Evolutionary conservation across 352 stramenopile genomes (phyloP).

Genomic region (Phytophthora cactorum): DNA sequence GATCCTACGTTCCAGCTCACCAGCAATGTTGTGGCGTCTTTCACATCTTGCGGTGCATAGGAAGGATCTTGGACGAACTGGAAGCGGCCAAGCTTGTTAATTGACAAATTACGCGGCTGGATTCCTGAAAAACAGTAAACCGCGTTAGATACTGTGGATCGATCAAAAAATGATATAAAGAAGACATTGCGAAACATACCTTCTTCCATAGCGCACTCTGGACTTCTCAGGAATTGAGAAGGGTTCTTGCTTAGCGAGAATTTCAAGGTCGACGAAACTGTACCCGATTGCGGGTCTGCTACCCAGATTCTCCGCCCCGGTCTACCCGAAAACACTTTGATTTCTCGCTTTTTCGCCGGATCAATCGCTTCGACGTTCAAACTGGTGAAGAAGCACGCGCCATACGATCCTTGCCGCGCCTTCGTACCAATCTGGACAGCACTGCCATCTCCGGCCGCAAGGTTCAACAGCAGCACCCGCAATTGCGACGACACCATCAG

Average conservation of each 20-base stretch:
- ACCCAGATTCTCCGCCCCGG: conserved; percentile 85
- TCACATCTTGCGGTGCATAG: conserved; percentile 52
- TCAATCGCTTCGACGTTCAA: conserved; percentile 65
- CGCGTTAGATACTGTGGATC: neutral
- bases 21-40: conserved; percentile 56
- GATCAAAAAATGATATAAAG: neutral
- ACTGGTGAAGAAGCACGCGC: conserved; percentile 82
- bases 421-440: conserved; percentile 87
- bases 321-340: conserved; percentile 82
- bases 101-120: conserved; percentile 73
- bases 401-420: conserved; percentile 79
- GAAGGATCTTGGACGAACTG: conserved; percentile 71
- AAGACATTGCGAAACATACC: conserved; percentile 24
- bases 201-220: conserved; percentile 64
- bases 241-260: conserved; percentile 81
- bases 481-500: conserved; percentile 87
- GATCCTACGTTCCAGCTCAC: conserved; percentile 86
- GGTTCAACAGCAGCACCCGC: conserved; percentile 79
- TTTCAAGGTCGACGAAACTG: conserved; percentile 84
- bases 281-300: conserved; percentile 75
- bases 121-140: conserved; percentile 37
- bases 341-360: conserved; percentile 62
- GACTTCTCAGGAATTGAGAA: conserved; percentile 59
- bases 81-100: conserved; percentile 82
- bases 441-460: conserved; percentile 70